Conservation (phyloP, 176 grass and related monocot genomes). For the Calamus simplicifolius region DNA sequence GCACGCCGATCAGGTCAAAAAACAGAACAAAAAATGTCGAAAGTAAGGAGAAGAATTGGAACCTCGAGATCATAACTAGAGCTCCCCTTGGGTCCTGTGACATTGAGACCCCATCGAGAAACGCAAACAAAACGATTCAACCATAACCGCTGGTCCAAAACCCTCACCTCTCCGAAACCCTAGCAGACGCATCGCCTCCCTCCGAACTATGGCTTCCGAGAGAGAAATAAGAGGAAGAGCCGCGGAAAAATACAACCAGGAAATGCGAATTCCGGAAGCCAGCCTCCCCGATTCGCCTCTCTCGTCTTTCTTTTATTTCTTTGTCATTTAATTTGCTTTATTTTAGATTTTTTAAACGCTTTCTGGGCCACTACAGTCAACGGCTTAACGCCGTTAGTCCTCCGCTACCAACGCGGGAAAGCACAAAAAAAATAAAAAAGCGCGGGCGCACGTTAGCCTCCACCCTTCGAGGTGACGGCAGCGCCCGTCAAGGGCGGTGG, state of each 20-base stretch:
- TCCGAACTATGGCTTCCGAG: neutral
- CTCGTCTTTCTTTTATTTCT: neutral
- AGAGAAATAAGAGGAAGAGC: conserved; percentile 9
- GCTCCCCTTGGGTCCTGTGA: neutral
- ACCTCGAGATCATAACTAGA: neutral
- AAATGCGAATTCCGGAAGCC: conserved; percentile 15
- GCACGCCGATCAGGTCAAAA: too few relatives aligned
- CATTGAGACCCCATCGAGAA: neutral
- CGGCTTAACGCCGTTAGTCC: too few relatives aligned
- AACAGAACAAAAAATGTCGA: too few relatives aligned
- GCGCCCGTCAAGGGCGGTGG: neutral
- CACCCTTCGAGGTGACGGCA: neutral
- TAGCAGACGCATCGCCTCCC: neutral
- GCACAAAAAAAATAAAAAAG: too few relatives aligned
- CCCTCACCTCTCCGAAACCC: neutral
- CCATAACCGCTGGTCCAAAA: conserved; percentile 3
- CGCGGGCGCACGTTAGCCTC: conserved; percentile 1
- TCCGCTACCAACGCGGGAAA: too few relatives aligned
- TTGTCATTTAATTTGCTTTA: neutral
- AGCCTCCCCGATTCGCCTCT: neutral
- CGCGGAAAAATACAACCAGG: conserved; percentile 1
- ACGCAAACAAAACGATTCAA: neutral
- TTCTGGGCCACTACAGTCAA: too few relatives aligned
- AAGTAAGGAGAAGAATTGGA: too few relatives aligned
- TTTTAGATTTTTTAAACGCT: neutral